Evolutionary conservation across 208 protist genomes (phyloP).

Genomic region (Trypanosoma rangeli): DNA sequence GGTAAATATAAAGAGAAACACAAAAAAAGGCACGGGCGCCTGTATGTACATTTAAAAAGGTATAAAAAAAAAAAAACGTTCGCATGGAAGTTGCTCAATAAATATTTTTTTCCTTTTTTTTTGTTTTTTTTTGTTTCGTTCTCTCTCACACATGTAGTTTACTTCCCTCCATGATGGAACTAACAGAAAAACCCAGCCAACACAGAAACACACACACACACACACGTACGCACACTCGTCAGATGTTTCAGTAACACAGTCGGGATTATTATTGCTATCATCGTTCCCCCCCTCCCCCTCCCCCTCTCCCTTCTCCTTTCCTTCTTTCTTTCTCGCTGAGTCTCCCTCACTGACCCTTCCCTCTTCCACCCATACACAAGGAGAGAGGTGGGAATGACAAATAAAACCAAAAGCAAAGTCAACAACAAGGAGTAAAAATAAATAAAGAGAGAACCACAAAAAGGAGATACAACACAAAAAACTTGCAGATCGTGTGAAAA

Average conservation of each 20-base stretch:
- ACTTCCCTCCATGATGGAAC: not conserved
- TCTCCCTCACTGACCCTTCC: not conserved
- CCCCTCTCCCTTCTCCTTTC: too few species aligned
- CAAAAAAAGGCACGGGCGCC: not conserved
- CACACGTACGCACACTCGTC: slow-evolving; percentile 9
- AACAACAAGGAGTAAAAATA: not conserved
- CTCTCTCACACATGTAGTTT: not conserved
- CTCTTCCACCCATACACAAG: not conserved
- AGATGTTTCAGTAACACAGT: slow-evolving; percentile 9
- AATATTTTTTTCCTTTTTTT: slow-evolving; percentile 23
- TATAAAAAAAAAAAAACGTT: not conserved
- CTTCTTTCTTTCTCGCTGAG: too few species aligned
- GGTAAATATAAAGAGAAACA: not conserved
- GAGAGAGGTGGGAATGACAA: not conserved
- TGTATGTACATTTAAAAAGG: not conserved
- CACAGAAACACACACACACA: slow-evolving; percentile 6
- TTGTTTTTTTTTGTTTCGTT: slow-evolving; percentile 18
- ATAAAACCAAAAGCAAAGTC: not conserved
- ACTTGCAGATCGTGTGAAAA: too few species aligned
- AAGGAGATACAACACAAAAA: not conserved
- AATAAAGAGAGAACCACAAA: slow-evolving; percentile 20
- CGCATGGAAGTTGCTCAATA: not conserved
- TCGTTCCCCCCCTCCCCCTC: too few species aligned
- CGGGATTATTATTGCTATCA: too few species aligned
- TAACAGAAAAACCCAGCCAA: not conserved